Evolutionary conservation across 306 rosid genomes (phyloP).

Genomic region (Rubus idaeus): DNA sequence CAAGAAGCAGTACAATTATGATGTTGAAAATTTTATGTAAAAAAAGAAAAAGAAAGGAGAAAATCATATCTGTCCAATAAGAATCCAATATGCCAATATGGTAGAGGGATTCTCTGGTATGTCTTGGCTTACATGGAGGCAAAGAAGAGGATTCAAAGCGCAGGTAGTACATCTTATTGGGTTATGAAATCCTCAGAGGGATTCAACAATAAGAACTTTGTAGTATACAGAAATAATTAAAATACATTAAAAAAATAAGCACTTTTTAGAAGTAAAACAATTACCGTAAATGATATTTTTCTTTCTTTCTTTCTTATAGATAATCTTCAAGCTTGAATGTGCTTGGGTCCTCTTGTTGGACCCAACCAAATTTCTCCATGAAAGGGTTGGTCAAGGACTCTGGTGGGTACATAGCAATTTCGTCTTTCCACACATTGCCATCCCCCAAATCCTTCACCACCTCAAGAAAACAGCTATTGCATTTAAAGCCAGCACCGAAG

Average conservation of each 20-base stretch:
- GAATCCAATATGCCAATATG: not conserved
- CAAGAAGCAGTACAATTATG: not conserved
- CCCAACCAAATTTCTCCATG: constrained; percentile 81
- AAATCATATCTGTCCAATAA: not conserved
- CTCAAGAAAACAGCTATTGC: constrained; percentile 87
- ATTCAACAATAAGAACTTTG: constrained; percentile 26
- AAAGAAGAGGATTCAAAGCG: constrained; percentile 44
- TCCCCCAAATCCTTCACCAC: constrained; percentile 59
- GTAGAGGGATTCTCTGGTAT: constrained; percentile 54
- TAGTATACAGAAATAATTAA: constrained; percentile 23
- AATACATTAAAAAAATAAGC: not conserved
- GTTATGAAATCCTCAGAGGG: constrained; percentile 33
- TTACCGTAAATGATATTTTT: not conserved
- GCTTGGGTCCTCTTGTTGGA: constrained; percentile 52
- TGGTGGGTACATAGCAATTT: constrained; percentile 72
- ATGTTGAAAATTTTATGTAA: not conserved
- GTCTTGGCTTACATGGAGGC: constrained; percentile 93
- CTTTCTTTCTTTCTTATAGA: not conserved
- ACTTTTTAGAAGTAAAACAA: not conserved
- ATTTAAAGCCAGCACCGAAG: constrained; percentile 95
- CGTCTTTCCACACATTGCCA: constrained; percentile 72
- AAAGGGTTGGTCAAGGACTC: constrained; percentile 70
- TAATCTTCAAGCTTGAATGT: constrained; percentile 36
- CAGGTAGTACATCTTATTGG: constrained; percentile 15
- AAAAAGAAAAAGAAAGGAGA: not conserved